phyloP scores from a whole-genome alignment of 2,329 filamentous ascomycete genomes.

The Fusarium sarcochroum region DNA sequence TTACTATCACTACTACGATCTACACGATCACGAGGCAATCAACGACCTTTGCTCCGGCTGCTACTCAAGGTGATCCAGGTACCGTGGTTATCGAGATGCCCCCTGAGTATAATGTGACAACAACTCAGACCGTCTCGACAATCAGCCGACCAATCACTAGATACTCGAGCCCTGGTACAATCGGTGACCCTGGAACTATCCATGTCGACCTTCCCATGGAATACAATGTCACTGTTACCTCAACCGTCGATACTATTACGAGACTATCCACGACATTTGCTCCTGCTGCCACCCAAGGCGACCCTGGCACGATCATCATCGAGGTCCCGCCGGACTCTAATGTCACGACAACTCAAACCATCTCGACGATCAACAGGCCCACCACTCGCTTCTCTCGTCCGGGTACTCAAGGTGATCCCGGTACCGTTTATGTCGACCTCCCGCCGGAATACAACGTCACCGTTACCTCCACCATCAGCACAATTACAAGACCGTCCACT shows the following conservation, averaged over 20 bases:
- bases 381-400: constrained; percentile 10
- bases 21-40: constrained; percentile 12
- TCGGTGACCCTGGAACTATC: constrained; percentile 26
- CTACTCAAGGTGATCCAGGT: constrained; percentile 15
- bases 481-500: constrained; percentile 17
- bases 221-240: constrained; percentile 31
- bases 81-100: constrained; percentile 22
- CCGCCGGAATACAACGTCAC: constrained; percentile 31
- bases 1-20: constrained; percentile 19
- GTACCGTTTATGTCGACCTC: constrained; percentile 17
- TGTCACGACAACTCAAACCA: constrained; percentile 21
- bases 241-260: constrained; percentile 15
- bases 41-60: constrained; percentile 12
- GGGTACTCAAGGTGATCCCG: constrained; percentile 11
- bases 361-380: constrained; percentile 17
- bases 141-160: constrained; percentile 12
- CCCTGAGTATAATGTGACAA: constrained; percentile 16
- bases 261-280: constrained; percentile 10
- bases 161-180: constrained; percentile 3
- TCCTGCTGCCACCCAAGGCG: constrained; percentile 16
- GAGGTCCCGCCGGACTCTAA: constrained; percentile 23
- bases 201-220: constrained; percentile 25
- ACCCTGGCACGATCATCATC: constrained; percentile 23
- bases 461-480: constrained; percentile 6
- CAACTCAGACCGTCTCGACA: constrained; percentile 8